phyloP scores from a whole-genome alignment of 2,329 filamentous ascomycete species.

The Gaeumannomyces tritici region DNA sequence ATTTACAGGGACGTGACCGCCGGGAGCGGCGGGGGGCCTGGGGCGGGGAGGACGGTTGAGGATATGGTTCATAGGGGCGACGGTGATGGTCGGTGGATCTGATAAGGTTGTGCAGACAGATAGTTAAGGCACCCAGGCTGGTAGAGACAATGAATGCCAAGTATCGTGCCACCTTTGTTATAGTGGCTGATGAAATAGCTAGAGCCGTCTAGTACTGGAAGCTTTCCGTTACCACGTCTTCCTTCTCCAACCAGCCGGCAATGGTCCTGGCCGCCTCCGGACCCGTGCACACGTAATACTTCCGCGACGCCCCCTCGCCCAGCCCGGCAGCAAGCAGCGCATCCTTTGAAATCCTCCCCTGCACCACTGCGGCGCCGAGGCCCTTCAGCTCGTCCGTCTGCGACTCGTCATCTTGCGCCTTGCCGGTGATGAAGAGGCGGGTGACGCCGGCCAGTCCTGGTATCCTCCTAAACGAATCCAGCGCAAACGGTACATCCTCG shows the following conservation, averaged over 20 bases:
- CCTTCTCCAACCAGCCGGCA: constrained; percentile 42
- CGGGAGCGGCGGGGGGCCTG: not conserved
- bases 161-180: too few species aligned
- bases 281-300: constrained; percentile 42
- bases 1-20: not conserved
- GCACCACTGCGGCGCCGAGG: constrained; percentile 22
- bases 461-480: constrained; percentile 45
- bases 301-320: constrained; percentile 24
- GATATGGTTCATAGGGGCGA: not conserved
- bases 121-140: too few species aligned
- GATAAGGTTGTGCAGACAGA: too few species aligned
- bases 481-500: constrained; percentile 53
- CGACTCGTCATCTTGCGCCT: constrained; percentile 21
- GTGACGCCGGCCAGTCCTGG: constrained; percentile 41
- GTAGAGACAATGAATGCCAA: too few species aligned
- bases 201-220: constrained; percentile 42
- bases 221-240: constrained; percentile 47
- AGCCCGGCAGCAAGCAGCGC: constrained; percentile 29
- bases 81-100: not conserved
- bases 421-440: constrained; percentile 54
- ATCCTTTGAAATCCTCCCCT: constrained; percentile 25
- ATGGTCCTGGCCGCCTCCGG: constrained; percentile 29
- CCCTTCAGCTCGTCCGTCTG: constrained; percentile 23
- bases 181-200: too few species aligned
- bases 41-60: not conserved